A percentile compares a stretch with the other conserved stretches of the same genome.
Conservation (phyloP, 2,329 filamentous ascomycete genomes). For the Chaetomiaceae sp. region DNA sequence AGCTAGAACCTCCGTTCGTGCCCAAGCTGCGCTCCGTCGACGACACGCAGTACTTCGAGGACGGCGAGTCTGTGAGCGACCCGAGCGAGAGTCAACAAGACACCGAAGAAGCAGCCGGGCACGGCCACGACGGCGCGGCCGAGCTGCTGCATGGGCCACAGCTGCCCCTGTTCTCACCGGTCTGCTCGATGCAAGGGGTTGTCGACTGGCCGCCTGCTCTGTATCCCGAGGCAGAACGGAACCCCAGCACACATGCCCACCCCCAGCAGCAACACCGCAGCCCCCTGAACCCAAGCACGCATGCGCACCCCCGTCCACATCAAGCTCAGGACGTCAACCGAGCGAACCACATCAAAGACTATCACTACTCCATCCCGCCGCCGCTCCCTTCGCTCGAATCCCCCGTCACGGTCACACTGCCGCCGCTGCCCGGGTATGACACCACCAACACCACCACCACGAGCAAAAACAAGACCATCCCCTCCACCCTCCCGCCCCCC, state of each 20-base stretch:
- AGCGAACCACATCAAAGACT: neutral
- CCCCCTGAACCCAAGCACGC: neutral
- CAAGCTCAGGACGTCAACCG: neutral
- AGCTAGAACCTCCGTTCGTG: slow-evolving; percentile 68
- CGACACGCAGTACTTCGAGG: slow-evolving; percentile 87
- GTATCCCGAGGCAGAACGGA: neutral
- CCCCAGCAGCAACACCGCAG: neutral
- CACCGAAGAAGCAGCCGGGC: slow-evolving; percentile 5
- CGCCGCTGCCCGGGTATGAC: neutral
- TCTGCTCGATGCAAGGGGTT: neutral
- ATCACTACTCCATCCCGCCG: neutral
- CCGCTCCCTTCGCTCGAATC: slow-evolving; percentile 2
- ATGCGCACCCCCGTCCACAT: neutral
- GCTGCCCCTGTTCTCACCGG: neutral
- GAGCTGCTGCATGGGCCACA: neutral
- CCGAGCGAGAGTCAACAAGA: slow-evolving; percentile 44
- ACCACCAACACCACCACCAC: neutral
- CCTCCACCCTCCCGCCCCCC: neutral
- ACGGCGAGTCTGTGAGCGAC: slow-evolving; percentile 68
- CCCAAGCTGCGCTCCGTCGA: slow-evolving; percentile 62
- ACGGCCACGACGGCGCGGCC: slow-evolving; percentile 8
- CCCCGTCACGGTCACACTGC: neutral
- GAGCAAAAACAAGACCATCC: neutral
- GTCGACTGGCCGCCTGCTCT: neutral
- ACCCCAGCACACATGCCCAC: neutral